phyloP scores from a whole-genome alignment of 306 rosid species.

The Morella rubra region DNA sequence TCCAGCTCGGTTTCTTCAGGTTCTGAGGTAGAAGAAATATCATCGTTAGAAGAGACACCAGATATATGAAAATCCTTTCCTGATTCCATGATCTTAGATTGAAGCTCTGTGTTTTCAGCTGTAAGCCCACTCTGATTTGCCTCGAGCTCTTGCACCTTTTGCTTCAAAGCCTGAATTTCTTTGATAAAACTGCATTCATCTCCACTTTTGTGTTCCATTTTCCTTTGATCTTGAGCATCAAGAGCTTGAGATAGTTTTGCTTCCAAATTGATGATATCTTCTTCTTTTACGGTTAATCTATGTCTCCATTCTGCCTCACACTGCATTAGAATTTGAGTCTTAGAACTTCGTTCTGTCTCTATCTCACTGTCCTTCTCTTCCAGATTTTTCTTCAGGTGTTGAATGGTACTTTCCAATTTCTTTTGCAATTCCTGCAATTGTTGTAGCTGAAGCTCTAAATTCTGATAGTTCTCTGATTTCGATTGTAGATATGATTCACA shows the following conservation, averaged over 20 bases:
- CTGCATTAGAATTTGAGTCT: slow-evolving; percentile 18
- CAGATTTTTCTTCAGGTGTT: slow-evolving; percentile 33
- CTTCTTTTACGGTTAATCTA: slow-evolving; percentile 32
- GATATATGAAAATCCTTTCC: not conserved
- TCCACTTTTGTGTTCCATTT: not conserved
- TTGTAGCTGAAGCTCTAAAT: slow-evolving; percentile 24
- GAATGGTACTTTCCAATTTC: slow-evolving; percentile 36
- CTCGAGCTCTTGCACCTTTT: slow-evolving; percentile 42
- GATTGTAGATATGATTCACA: slow-evolving; percentile 26
- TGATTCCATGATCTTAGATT: not conserved
- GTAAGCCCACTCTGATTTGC: slow-evolving; percentile 9
- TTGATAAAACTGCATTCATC: slow-evolving; percentile 6
- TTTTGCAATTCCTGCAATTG: slow-evolving; percentile 30
- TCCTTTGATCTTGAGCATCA: slow-evolving; percentile 7
- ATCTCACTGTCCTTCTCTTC: slow-evolving; percentile 39
- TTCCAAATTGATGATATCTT: slow-evolving; percentile 33
- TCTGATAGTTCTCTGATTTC: slow-evolving; percentile 33
- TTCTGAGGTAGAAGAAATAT: not conserved
- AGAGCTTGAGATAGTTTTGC: slow-evolving; percentile 40
- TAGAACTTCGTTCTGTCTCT: slow-evolving; percentile 20
- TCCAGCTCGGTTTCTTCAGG: slow-evolving; percentile 2
- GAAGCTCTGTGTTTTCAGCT: slow-evolving; percentile 5
- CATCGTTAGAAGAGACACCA: not conserved
- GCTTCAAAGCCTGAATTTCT: slow-evolving; percentile 28
- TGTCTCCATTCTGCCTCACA: slow-evolving; percentile 34